A percentile compares a stretch with the other conserved stretches of the same genome.
These are phyloP conservation scores for Daedaleopsis sinensis DNA, from an alignment of 768 basidiomycete genomes.

Conservation along the genomic window DNA sequence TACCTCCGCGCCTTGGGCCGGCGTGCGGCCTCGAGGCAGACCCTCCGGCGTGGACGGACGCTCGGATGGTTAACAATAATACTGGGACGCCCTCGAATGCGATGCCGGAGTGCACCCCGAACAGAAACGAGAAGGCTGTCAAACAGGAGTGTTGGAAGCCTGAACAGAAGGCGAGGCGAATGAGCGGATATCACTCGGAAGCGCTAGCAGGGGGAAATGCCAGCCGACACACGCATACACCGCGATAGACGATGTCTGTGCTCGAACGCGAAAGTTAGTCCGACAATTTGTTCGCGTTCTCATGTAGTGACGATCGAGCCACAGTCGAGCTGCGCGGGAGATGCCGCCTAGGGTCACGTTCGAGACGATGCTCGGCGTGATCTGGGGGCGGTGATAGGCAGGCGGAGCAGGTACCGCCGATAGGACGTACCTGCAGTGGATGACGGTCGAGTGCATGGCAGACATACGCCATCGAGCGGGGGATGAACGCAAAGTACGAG, in stretches of 20 bases:
- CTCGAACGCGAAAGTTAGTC: background rate
- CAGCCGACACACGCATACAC: background rate
- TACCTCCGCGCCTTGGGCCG: background rate
- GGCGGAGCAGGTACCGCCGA: background rate
- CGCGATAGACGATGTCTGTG: background rate
- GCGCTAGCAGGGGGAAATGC: background rate
- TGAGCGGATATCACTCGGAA: conserved; percentile 1
- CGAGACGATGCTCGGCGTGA: background rate
- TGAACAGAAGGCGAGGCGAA: background rate
- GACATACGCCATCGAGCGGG: background rate
- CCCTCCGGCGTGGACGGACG: background rate
- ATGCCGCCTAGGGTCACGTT: background rate
- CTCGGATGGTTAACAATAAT: background rate
- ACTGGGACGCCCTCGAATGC: background rate
- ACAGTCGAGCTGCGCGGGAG: background rate
- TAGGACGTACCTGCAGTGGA: too few species aligned
- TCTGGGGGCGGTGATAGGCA: background rate
- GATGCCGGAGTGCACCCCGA: background rate
- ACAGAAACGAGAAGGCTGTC: background rate
- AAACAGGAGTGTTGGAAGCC: background rate
- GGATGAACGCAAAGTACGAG: background rate
- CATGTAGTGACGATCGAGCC: background rate
- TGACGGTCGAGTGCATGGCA: background rate
- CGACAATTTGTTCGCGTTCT: background rate
- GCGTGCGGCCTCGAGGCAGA: background rate